phyloP scores from a whole-genome alignment of 768 basidiomycete genomes.

The Filobasidium floriforme region DNA sequence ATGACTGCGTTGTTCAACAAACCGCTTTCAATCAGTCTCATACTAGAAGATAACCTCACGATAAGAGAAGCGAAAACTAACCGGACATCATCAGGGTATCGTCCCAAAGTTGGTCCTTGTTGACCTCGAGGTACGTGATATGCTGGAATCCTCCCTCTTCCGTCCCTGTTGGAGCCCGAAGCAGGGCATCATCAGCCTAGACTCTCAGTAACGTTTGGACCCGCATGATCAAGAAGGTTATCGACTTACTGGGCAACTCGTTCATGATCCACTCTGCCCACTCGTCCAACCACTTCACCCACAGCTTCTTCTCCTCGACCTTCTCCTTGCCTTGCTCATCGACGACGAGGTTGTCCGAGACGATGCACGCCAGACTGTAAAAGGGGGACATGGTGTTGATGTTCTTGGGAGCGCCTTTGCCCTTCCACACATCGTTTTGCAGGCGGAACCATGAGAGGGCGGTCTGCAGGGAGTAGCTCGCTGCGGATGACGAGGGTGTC shows the following conservation, averaged over 20 bases:
- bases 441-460: slow-evolving; percentile 52
- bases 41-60: neutral
- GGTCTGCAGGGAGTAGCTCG: slow-evolving; percentile 45
- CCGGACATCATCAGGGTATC: slow-evolving; percentile 56
- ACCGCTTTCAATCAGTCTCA: neutral
- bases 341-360: slow-evolving; percentile 29
- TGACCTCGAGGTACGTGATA: slow-evolving; percentile 35
- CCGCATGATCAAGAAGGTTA: neutral
- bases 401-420: slow-evolving; percentile 54
- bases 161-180: slow-evolving; percentile 14
- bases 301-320: slow-evolving; percentile 23
- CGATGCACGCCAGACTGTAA: slow-evolving; percentile 32
- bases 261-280: slow-evolving; percentile 54
- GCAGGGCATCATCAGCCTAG: neutral
- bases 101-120: slow-evolving; percentile 47
- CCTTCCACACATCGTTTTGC: slow-evolving; percentile 47
- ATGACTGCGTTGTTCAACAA: slow-evolving; percentile 41
- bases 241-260: slow-evolving; percentile 18
- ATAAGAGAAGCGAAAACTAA: neutral
- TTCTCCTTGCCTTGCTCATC: slow-evolving; percentile 12
- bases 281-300: slow-evolving; percentile 33
- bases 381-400: slow-evolving; percentile 57
- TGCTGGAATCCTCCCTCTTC: slow-evolving; percentile 29
- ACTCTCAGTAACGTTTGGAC: neutral
- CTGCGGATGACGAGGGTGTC: slow-evolving; percentile 3